Evolutionary conservation across 2,329 filamentous ascomycete genomes (phyloP).

Genomic region (Phaeosphaeriaceae sp.): DNA sequence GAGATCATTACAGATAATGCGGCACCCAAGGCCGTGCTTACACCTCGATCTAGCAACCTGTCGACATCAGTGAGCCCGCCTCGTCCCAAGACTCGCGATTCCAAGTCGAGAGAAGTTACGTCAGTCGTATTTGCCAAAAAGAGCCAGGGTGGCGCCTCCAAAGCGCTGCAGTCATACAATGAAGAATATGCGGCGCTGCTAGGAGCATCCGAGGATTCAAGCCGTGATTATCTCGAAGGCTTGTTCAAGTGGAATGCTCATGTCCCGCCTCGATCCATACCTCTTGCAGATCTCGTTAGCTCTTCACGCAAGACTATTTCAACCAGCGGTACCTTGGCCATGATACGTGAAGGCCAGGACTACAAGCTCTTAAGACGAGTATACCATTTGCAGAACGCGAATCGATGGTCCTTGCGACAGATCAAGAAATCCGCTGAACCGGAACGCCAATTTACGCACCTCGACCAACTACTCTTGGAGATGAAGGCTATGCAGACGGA

Average conservation of each 20-base stretch:
- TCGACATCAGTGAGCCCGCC: constrained; percentile 34
- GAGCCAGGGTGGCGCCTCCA: constrained; percentile 31
- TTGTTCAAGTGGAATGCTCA: constrained; percentile 66
- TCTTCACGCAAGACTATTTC: constrained; percentile 89
- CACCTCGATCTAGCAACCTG: constrained; percentile 39
- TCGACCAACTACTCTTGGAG: constrained; percentile 86
- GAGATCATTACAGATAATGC: constrained; percentile 72
- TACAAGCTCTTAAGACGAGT: constrained; percentile 85
- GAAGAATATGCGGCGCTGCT: constrained; percentile 53
- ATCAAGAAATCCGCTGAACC: constrained; percentile 86
- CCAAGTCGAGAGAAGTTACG: constrained; percentile 69
- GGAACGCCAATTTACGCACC: constrained; percentile 75
- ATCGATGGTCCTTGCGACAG: constrained; percentile 92
- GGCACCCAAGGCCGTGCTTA: constrained; percentile 52
- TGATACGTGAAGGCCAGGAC: constrained; percentile 85
- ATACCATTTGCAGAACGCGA: constrained; percentile 87
- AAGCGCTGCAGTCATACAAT: constrained; percentile 41
- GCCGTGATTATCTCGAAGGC: constrained; percentile 67
- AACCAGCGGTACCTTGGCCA: constrained; percentile 82
- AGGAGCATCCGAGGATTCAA: constrained; percentile 55
- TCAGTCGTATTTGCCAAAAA: constrained; percentile 82
- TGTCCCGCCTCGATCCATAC: constrained; percentile 60
- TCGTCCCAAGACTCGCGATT: constrained; percentile 27
- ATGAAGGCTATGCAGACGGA: constrained; percentile 99
- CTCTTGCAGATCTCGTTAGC: constrained; percentile 74